Percentiles rank a stretch among this genome's conserved stretches.
Conservation (phyloP, 2,329 filamentous ascomycete genomes). For the Neonectria neomacrospora region DNA sequence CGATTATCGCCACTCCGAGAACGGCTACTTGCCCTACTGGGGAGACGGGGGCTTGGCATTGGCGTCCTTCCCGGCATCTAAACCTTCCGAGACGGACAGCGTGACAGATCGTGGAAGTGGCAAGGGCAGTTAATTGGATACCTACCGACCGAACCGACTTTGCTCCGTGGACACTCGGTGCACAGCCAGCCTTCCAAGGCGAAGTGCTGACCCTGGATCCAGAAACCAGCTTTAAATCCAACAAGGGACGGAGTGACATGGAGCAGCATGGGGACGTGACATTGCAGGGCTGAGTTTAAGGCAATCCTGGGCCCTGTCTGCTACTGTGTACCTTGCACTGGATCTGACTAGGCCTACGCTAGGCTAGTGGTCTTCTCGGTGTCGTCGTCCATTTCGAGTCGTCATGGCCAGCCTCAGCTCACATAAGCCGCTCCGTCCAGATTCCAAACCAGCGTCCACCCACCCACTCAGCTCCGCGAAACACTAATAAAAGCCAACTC, state of each 20-base stretch:
- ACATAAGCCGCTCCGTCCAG: neutral
- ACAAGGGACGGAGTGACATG: neutral
- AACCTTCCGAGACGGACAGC: conserved; percentile 12
- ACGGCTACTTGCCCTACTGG: too few relatives aligned
- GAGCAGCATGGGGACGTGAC: neutral
- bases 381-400: neutral
- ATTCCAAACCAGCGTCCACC: neutral
- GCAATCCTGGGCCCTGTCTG: neutral
- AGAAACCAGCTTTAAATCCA: neutral
- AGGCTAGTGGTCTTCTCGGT: too few relatives aligned
- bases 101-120: conserved; percentile 1
- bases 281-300: conserved; percentile 25
- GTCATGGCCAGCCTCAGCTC: neutral
- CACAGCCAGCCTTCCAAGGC: neutral
- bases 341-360: too few relatives aligned
- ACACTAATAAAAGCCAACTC: neutral
- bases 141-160: neutral
- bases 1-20: neutral
- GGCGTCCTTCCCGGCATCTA: conserved; percentile 13
- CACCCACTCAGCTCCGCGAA: neutral
- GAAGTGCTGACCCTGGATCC: neutral
- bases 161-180: neutral
- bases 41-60: neutral
- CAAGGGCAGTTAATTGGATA: neutral
- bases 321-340: too few relatives aligned